Percentiles rank a stretch among this genome's conserved stretches.
Conservation (phyloP, 1,284 basidiomycete genomes). For the Pterulicium gracile region DNA sequence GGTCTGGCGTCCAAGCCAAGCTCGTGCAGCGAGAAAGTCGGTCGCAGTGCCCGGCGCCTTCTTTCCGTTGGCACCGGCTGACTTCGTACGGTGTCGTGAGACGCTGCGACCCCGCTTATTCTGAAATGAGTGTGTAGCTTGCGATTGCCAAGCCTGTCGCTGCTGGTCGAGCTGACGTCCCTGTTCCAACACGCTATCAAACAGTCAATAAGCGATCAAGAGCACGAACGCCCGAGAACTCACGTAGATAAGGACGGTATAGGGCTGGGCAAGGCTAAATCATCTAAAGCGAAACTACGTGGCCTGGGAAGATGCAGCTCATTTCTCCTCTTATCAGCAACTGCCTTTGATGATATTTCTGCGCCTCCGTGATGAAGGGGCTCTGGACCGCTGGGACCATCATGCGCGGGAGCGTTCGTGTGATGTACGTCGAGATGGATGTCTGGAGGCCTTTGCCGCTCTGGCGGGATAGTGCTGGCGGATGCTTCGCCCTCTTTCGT, state of each 20-base stretch:
- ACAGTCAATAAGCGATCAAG: constrained; percentile 4
- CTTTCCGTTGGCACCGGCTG: constrained; percentile 19
- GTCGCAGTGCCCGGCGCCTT: constrained; percentile 19
- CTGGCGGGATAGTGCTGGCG: constrained; percentile 6
- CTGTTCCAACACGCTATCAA: constrained; percentile 51
- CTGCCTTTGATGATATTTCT: no score
- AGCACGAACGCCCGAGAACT: constrained; percentile 16
- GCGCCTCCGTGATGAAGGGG: no score
- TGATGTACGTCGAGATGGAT: no score
- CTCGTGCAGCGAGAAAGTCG: constrained; percentile 49
- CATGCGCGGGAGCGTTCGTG: no score
- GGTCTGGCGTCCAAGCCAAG: constrained; percentile 51
- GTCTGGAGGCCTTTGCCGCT: no score
- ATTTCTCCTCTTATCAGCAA: constrained; percentile 6
- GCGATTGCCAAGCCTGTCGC: constrained; percentile 51
- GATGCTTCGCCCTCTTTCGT: constrained; percentile 3
- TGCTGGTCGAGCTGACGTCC: constrained; percentile 46
- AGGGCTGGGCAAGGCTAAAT: constrained; percentile 46
- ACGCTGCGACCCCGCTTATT: constrained; percentile 51
- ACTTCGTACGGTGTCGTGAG: constrained; percentile 54
- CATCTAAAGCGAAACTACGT: constrained; percentile 45
- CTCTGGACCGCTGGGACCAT: no score
- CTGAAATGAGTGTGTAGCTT: constrained; percentile 52
- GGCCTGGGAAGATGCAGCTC: constrained; percentile 18
- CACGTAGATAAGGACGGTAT: constrained; percentile 52